Conservation (phyloP, 108 stramenopile genomes). For the Discostella stelligeroides region DNA sequence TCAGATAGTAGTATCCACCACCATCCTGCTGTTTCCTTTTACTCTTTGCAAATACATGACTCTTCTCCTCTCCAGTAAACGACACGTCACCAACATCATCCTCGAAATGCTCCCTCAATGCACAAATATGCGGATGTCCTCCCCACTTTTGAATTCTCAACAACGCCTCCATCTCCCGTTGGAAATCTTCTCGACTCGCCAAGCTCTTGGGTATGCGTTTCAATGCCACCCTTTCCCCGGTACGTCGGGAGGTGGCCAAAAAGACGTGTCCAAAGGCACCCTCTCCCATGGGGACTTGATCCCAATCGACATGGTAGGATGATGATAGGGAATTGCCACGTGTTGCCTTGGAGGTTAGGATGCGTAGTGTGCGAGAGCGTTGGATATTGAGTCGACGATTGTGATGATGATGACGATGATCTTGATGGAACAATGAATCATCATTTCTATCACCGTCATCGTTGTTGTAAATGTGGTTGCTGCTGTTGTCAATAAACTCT, state of each 20-base stretch:
- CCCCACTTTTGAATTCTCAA: slow-evolving; percentile 75
- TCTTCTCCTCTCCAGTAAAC: background rate
- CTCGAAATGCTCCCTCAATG: slow-evolving; percentile 74
- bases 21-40: background rate
- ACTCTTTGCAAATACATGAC: background rate
- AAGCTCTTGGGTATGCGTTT: slow-evolving; percentile 82
- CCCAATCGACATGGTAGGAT: slow-evolving; percentile 48
- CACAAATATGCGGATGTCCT: slow-evolving; percentile 85
- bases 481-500: background rate
- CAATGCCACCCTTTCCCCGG: slow-evolving; percentile 67
- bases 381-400: slow-evolving; percentile 37
- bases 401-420: slow-evolving; percentile 13
- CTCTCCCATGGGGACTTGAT: slow-evolving; percentile 39
- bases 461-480: background rate
- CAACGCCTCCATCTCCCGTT: slow-evolving; percentile 84
- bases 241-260: slow-evolving; percentile 53
- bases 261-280: slow-evolving; percentile 81
- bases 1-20: slow-evolving; percentile 65
- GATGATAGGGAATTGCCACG: slow-evolving; percentile 32
- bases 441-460: background rate
- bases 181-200: slow-evolving; percentile 68
- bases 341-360: slow-evolving; percentile 44
- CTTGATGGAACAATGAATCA: background rate
- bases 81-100: slow-evolving; percentile 26
- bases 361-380: slow-evolving; percentile 48